Conservation (phyloP, 148 eudicot genomes). For the Rhododendron griersonianum region DNA sequence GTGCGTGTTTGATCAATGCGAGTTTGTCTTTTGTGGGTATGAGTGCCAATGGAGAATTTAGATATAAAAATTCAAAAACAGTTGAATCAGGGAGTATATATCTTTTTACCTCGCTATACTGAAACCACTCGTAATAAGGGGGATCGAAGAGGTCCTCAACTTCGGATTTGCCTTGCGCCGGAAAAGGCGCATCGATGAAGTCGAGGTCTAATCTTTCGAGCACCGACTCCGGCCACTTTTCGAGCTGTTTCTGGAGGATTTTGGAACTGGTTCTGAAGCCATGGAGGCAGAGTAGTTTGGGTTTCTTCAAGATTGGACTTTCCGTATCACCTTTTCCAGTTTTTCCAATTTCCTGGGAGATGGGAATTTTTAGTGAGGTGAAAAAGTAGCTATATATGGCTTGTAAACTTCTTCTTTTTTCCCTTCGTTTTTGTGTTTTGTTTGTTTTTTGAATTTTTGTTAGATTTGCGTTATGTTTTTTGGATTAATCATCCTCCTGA, state of each 20-base stretch:
- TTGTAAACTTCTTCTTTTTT: background rate
- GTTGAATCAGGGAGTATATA: too few relatives aligned
- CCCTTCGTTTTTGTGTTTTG: too few relatives aligned
- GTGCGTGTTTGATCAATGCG: too few relatives aligned
- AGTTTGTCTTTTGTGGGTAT: too few relatives aligned
- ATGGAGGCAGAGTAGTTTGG: slow-evolving; percentile 20
- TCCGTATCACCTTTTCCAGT: background rate
- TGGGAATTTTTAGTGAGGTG: background rate
- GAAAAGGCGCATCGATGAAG: slow-evolving; percentile 20
- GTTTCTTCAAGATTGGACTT: slow-evolving; percentile 1
- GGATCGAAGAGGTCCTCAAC: slow-evolving; percentile 14
- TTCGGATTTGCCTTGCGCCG: slow-evolving; percentile 11
- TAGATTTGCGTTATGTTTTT: too few relatives aligned
- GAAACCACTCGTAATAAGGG: slow-evolving; percentile 27
- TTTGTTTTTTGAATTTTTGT: too few relatives aligned
- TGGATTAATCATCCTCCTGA: too few relatives aligned
- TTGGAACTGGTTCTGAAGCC: slow-evolving; percentile 22
- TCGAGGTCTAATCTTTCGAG: slow-evolving; percentile 15
- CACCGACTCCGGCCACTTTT: slow-evolving; percentile 20
- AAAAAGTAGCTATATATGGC: background rate
- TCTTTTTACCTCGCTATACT: slow-evolving; percentile 11
- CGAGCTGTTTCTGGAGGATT: slow-evolving; percentile 15
- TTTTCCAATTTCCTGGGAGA: background rate
- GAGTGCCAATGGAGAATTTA: too few relatives aligned
- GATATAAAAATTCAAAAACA: too few relatives aligned